Conservation (phyloP, 306 rosid genomes). For the Lablab purpureus region DNA sequence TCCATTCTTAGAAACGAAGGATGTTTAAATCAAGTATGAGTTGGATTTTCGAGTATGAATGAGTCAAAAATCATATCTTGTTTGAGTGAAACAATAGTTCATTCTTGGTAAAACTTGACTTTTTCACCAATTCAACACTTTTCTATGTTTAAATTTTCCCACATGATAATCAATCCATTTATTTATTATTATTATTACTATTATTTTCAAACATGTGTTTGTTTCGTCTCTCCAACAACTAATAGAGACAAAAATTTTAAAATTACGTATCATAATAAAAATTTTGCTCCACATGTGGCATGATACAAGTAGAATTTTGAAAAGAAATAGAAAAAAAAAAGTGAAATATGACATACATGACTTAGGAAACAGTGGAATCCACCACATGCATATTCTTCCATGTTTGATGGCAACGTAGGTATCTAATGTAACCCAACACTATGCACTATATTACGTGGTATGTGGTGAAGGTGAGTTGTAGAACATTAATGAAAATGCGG, state of each 20-base stretch:
- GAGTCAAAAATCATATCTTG: constrained; percentile 35
- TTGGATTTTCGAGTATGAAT: constrained; percentile 4
- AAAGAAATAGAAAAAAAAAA: neutral
- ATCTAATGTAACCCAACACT: constrained; percentile 4
- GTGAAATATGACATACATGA: neutral
- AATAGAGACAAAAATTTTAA: too few relatives aligned
- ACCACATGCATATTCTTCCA: constrained; percentile 5
- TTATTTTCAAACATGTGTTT: neutral
- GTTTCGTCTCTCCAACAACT: neutral
- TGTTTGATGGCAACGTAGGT: neutral
- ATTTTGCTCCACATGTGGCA: neutral
- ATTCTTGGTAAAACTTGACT: neutral
- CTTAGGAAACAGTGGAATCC: neutral
- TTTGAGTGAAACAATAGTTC: constrained; percentile 34
- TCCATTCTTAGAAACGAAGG: constrained; percentile 42
- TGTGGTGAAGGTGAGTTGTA: neutral
- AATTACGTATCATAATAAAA: too few relatives aligned
- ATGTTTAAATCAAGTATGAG: constrained; percentile 30
- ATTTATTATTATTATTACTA: neutral
- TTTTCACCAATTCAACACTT: neutral
- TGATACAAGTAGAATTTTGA: neutral
- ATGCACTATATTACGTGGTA: neutral
- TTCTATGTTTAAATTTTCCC: neutral
- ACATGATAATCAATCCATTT: neutral
- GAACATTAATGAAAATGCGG: neutral